Conservation (phyloP, 352 stramenopile genomes). For the Globisporangium emineosum region DNA sequence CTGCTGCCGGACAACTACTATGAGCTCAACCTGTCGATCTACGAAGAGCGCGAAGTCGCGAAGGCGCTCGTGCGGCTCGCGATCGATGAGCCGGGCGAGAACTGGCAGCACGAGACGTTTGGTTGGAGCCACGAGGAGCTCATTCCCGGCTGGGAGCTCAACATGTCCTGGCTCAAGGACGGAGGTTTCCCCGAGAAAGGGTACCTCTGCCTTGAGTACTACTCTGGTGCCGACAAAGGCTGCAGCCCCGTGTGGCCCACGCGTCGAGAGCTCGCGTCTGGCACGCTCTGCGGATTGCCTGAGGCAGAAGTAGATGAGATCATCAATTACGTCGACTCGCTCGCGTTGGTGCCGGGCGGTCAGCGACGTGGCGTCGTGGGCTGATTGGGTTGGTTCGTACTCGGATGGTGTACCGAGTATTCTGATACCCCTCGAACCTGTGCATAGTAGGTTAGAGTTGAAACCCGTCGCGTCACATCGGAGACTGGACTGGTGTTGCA, state of each 20-base stretch:
- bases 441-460: not conserved
- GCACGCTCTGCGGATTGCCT: conserved; percentile 51
- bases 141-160: conserved; percentile 79
- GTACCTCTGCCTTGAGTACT: conserved; percentile 71
- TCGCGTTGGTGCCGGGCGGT: conserved; percentile 29
- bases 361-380: not conserved
- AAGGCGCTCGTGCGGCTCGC: conserved; percentile 71
- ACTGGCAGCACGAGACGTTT: conserved; percentile 78
- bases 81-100: conserved; percentile 79
- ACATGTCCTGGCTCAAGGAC: conserved; percentile 79
- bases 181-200: conserved; percentile 76
- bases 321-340: conserved; percentile 51
- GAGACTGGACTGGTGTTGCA: not conserved
- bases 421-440: not conserved
- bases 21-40: conserved; percentile 58
- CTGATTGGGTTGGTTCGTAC: not conserved
- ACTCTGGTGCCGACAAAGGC: conserved; percentile 70
- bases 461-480: not conserved
- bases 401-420: no score
- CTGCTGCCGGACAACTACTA: conserved; percentile 78
- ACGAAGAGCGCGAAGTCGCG: conserved; percentile 72
- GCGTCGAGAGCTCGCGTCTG: conserved; percentile 44
- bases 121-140: conserved; percentile 74
- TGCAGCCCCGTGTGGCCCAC: conserved; percentile 71
- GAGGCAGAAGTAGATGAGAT: conserved; percentile 41